Evolutionary conservation across 106 monocot species (phyloP).

Genomic region (Xerophyta viscosa): DNA sequence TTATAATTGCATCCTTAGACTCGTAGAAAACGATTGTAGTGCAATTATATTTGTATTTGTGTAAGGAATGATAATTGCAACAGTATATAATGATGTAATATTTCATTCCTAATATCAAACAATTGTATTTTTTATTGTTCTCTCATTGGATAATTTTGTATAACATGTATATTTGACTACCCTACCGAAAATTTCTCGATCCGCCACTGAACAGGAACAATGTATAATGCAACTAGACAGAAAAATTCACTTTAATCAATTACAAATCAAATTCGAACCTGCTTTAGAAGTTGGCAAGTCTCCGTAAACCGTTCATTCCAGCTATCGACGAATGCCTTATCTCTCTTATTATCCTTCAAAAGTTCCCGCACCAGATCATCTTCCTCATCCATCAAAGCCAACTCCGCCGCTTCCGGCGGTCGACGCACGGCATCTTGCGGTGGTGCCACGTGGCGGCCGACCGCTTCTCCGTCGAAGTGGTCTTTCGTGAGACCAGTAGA

Average conservation of each 20-base stretch:
- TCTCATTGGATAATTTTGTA: too few relatives aligned
- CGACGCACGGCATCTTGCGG: background rate
- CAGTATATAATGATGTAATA: too few relatives aligned
- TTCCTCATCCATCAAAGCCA: constrained; percentile 36
- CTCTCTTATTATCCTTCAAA: constrained; percentile 34
- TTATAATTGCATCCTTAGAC: too few relatives aligned
- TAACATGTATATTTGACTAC: too few relatives aligned
- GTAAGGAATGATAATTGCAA: too few relatives aligned
- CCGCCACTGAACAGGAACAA: background rate
- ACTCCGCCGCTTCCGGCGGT: background rate
- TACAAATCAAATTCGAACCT: constrained; percentile 5
- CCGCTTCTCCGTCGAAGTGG: constrained; percentile 67
- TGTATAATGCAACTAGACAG: too few relatives aligned
- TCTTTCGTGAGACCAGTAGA: constrained; percentile 73
- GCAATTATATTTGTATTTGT: too few relatives aligned
- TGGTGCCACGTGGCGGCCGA: constrained; percentile 28
- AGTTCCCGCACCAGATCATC: constrained; percentile 33
- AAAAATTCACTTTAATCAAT: too few relatives aligned
- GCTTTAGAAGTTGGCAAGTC: constrained; percentile 67
- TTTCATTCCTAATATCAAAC: too few relatives aligned
- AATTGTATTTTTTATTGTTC: too few relatives aligned
- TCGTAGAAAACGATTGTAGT: too few relatives aligned
- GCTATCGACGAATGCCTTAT: constrained; percentile 47
- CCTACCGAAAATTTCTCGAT: too few relatives aligned
- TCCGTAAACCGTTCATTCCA: constrained; percentile 63